Evolutionary conservation across 176 grass and related monocot species (phyloP).

Genomic region (Elymus sibiricus): DNA sequence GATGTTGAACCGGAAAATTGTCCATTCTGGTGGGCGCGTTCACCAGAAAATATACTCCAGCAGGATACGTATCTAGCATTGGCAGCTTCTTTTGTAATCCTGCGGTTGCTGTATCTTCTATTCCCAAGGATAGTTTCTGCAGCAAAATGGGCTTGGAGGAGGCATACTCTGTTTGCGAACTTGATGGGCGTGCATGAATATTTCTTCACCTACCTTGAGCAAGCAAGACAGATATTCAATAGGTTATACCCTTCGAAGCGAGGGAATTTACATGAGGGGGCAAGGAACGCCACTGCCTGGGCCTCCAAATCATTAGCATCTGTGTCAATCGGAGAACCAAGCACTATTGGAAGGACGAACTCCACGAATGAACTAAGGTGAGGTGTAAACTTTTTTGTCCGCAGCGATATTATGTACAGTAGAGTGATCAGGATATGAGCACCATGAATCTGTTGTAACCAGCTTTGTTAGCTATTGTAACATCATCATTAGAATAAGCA

Average conservation of each 20-base stretch:
- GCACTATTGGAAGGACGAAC: conserved; percentile 52
- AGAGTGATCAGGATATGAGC: conserved; percentile 54
- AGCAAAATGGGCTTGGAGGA: conserved; percentile 60
- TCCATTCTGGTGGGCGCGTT: conserved; percentile 92
- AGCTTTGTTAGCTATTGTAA: conserved; percentile 46
- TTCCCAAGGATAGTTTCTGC: conserved; percentile 63
- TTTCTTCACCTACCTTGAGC: conserved; percentile 57
- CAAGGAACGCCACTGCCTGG: conserved; percentile 70
- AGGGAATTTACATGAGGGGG: conserved; percentile 81
- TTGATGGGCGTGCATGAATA: conserved; percentile 52
- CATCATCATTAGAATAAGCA: conserved; percentile 47
- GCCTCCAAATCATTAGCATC: conserved; percentile 91
- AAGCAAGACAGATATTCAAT: conserved; percentile 53
- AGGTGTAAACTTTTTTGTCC: conserved; percentile 41
- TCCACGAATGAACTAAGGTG: conserved; percentile 66
- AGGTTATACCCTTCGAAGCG: conserved; percentile 71
- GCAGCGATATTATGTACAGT: conserved; percentile 60
- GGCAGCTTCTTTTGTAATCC: conserved; percentile 59
- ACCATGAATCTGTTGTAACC: conserved; percentile 52
- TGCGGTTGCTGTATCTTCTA: conserved; percentile 64
- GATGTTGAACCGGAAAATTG: conserved; percentile 68
- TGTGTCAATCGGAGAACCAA: conserved; percentile 80
- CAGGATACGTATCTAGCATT: conserved; percentile 91
- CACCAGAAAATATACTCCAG: conserved; percentile 94
- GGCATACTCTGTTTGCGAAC: conserved; percentile 59